Evolutionary conservation across 768 basidiomycete species (phyloP).

Genomic region (Amanita muscaria): DNA sequence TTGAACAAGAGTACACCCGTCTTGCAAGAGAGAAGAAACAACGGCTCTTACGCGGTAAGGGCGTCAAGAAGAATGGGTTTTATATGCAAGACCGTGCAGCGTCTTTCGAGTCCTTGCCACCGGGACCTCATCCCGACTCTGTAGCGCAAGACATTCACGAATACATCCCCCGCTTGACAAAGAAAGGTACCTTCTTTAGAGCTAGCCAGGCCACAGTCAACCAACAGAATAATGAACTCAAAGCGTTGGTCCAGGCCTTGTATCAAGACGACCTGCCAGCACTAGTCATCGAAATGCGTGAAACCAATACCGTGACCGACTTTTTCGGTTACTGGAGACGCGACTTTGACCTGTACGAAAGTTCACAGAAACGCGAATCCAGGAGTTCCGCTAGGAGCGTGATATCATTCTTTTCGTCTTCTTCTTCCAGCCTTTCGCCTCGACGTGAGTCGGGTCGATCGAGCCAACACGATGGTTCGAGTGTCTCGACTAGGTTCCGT

Average conservation of each 20-base stretch:
- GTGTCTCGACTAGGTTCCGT: constrained; percentile 14
- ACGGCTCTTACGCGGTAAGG: constrained; percentile 63
- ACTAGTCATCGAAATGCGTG: constrained; percentile 57
- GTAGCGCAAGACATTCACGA: constrained; percentile 63
- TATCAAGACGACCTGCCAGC: constrained; percentile 55
- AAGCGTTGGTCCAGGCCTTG: constrained; percentile 47
- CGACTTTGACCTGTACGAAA: constrained; percentile 54
- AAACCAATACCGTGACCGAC: constrained; percentile 49
- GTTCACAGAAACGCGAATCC: constrained; percentile 18
- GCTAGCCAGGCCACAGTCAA: constrained; percentile 58
- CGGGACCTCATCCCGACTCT: constrained; percentile 70
- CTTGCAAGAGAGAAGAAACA: constrained; percentile 60
- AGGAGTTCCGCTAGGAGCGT: constrained; percentile 45
- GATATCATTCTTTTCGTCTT: constrained; percentile 49
- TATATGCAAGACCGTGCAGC: constrained; percentile 66
- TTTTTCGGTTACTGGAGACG: constrained; percentile 77
- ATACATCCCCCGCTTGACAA: constrained; percentile 57
- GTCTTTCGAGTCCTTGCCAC: constrained; percentile 79
- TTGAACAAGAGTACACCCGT: constrained; percentile 57
- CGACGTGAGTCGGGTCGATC: background rate
- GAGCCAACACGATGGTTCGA: background rate
- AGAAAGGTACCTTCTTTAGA: constrained; percentile 66
- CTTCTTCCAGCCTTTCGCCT: constrained; percentile 17
- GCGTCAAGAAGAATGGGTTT: constrained; percentile 65
- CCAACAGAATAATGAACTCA: constrained; percentile 53